Evolutionary conservation across 768 basidiomycete species (phyloP).

Genomic region (Mycena capillaripes): DNA sequence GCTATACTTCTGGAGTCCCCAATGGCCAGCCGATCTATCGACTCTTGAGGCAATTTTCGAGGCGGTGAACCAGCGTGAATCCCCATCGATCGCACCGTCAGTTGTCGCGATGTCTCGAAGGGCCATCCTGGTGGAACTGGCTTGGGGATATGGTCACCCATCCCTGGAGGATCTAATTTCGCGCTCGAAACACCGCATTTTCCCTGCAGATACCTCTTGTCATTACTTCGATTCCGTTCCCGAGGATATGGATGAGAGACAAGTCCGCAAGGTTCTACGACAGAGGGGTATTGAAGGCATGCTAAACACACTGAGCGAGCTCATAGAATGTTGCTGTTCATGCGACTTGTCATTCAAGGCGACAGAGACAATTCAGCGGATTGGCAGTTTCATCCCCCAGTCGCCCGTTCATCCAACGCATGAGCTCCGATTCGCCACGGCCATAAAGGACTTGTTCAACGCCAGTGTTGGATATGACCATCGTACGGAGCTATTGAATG

Average conservation of each 20-base stretch:
- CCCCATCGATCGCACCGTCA: not conserved
- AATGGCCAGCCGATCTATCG: not conserved
- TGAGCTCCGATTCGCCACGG: not conserved
- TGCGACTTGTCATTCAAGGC: not conserved
- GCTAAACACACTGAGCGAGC: not conserved
- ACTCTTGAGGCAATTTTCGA: not conserved
- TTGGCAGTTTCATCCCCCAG: not conserved
- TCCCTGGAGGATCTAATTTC: not conserved
- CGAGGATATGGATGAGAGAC: not conserved
- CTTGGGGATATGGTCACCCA: too few species aligned
- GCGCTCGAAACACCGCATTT: not conserved
- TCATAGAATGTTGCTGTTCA: not conserved
- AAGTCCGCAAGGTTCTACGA: not conserved
- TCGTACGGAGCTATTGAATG: too few species aligned
- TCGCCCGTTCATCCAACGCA: not conserved
- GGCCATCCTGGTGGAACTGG: not conserved
- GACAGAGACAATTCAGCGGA: not conserved
- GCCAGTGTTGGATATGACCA: not conserved
- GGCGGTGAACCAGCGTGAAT: not conserved
- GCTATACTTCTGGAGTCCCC: not conserved
- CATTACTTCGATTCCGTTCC: not conserved
- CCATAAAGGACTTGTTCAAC: not conserved
- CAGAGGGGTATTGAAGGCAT: not conserved
- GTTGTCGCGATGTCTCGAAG: not conserved
- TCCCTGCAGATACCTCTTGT: not conserved